These are phyloP conservation scores for Candida berthetii DNA, from an alignment of 805 yeast species.

Conservation along the genomic window DNA sequence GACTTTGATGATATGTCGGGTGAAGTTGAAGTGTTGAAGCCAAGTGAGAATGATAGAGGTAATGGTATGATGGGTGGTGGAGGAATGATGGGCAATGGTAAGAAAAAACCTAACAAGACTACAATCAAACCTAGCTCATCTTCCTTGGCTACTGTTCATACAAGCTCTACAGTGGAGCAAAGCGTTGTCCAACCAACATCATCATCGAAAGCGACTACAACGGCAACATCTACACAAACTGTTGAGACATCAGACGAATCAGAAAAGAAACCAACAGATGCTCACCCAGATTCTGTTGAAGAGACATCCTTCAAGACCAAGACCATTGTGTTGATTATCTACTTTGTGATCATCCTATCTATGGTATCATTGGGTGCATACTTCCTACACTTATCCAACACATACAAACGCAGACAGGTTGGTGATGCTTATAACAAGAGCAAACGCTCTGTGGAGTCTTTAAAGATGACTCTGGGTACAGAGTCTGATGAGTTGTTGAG, in stretches of 20 bases:
- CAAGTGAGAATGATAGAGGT: background rate
- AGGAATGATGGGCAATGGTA: too few species aligned
- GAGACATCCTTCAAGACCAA: slow-evolving; percentile 17
- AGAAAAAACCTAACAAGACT: background rate
- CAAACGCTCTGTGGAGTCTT: background rate
- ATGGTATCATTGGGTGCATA: slow-evolving; percentile 6
- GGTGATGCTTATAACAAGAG: background rate
- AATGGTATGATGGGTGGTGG: background rate
- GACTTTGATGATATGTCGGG: slow-evolving; percentile 52
- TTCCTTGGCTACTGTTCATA: background rate
- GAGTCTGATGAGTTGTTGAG: too few species aligned
- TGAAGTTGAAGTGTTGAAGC: slow-evolving; percentile 13
- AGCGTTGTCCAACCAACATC: background rate
- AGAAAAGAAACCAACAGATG: background rate
- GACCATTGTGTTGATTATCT: slow-evolving; percentile 21
- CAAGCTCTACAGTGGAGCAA: background rate
- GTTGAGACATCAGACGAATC: too few species aligned
- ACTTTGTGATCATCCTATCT: slow-evolving; percentile 21
- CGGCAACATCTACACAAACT: background rate
- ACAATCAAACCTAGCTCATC: background rate
- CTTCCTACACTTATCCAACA: background rate
- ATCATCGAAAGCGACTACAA: background rate
- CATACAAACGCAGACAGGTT: background rate
- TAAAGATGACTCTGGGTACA: too few species aligned
- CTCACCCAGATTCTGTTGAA: background rate